A percentile compares a stretch with the other conserved stretches of the same genome.
phyloP scores from a whole-genome alignment of 192 early-diverging fungal genomes.

The Backusella westeae region DNA sequence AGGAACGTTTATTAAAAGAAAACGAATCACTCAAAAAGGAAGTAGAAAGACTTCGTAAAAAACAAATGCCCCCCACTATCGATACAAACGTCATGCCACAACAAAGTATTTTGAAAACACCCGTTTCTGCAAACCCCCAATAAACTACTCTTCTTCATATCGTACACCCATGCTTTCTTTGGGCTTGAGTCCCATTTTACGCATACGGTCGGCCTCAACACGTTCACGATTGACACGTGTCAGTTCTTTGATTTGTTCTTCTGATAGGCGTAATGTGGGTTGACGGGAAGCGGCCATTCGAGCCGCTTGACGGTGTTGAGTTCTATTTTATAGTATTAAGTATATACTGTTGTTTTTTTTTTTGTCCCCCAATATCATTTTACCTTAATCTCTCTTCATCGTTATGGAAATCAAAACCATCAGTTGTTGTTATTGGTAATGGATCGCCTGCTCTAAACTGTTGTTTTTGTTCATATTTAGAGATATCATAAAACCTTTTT shows the following conservation, averaged over 20 bases:
- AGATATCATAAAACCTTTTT: constrained; percentile 45
- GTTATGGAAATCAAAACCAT: constrained; percentile 41
- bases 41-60: constrained; percentile 19
- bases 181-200: constrained; percentile 50
- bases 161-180: constrained; percentile 48
- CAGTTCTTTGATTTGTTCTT: constrained; percentile 48
- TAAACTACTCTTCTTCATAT: constrained; percentile 38
- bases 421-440: constrained; percentile 14
- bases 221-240: constrained; percentile 41
- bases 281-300: constrained; percentile 12
- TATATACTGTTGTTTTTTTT: background rate
- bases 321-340: constrained; percentile 5
- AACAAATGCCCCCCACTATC: background rate
- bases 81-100: background rate
- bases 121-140: background rate
- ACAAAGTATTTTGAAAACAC: background rate
- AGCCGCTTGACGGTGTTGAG: constrained; percentile 28
- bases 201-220: constrained; percentile 48
- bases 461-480: constrained; percentile 50
- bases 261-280: constrained; percentile 25
- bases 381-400: constrained; percentile 51
- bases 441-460: constrained; percentile 44
- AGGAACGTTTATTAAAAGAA: constrained; percentile 9
- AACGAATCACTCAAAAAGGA: constrained; percentile 11
- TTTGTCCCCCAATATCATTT: background rate